phyloP scores from a whole-genome alignment of 2,329 filamentous ascomycete species.

The Lachnellula suecica region DNA sequence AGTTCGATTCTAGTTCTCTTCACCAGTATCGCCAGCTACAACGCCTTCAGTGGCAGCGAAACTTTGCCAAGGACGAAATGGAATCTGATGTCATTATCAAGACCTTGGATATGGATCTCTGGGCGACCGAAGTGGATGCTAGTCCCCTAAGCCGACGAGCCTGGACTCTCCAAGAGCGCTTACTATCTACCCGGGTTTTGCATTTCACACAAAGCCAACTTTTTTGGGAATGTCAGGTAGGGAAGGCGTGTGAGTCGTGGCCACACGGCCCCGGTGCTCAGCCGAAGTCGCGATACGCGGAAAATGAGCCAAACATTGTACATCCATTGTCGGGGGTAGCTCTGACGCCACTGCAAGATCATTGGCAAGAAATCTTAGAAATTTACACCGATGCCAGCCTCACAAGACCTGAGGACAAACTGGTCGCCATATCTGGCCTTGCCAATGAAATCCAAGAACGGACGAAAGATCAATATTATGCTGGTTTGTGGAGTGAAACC shows the following conservation, averaged over 20 bases:
- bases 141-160: too few relatives aligned
- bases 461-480: constrained; percentile 7
- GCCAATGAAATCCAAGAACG: constrained; percentile 1
- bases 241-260: constrained; percentile 6
- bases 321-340: not conserved
- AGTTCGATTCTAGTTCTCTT: too few relatives aligned
- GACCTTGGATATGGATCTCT: too few relatives aligned
- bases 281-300: too few relatives aligned
- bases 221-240: constrained; percentile 20
- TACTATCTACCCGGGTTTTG: constrained; percentile 17
- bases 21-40: too few relatives aligned
- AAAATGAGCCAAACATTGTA: not conserved
- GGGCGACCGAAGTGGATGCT: too few relatives aligned
- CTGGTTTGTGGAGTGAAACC: constrained; percentile 12
- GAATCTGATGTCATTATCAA: too few relatives aligned
- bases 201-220: constrained; percentile 15
- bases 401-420: constrained; percentile 7
- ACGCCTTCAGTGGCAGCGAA: too few relatives aligned
- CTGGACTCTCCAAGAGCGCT: constrained; percentile 19
- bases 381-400: constrained; percentile 8
- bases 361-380: constrained; percentile 5
- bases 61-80: too few relatives aligned
- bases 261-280: too few relatives aligned
- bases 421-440: constrained; percentile 12
- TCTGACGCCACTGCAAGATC: constrained; percentile 2